Evolutionary conservation across 1,284 basidiomycete genomes (phyloP).

Genomic region (Pascua guehoae): DNA sequence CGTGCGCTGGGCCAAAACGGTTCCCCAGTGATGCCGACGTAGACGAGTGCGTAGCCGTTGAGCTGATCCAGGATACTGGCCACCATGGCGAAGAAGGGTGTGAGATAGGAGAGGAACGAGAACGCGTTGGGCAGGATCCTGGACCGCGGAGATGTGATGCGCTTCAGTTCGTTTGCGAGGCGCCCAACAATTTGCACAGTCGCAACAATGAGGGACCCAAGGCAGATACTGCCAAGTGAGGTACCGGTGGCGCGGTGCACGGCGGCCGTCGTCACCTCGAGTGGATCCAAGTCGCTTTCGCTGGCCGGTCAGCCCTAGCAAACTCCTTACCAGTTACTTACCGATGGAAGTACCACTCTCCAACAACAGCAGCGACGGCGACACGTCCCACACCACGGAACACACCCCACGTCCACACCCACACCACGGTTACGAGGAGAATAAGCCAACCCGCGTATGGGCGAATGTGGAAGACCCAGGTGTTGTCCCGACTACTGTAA

Average conservation of each 20-base stretch:
- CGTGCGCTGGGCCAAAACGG: slow-evolving; percentile 74
- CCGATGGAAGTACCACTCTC: slow-evolving; percentile 88
- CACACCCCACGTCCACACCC: slow-evolving; percentile 90
- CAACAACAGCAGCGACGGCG: slow-evolving; percentile 75
- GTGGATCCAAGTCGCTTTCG: slow-evolving; percentile 53
- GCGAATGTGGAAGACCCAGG: slow-evolving; percentile 66
- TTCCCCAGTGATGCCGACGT: slow-evolving; percentile 80
- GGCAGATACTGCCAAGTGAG: slow-evolving; percentile 71
- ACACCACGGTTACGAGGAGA: slow-evolving; percentile 62
- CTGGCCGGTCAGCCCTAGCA: slow-evolving; percentile 11
- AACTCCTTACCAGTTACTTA: slow-evolving; percentile 43
- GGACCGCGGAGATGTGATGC: slow-evolving; percentile 34
- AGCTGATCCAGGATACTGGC: slow-evolving; percentile 67
- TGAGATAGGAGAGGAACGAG: slow-evolving; percentile 49
- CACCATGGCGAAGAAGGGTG: slow-evolving; percentile 49
- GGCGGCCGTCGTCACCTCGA: slow-evolving; percentile 67
- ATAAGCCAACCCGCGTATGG: slow-evolving; percentile 83
- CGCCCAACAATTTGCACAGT: slow-evolving; percentile 54
- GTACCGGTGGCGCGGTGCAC: slow-evolving; percentile 73
- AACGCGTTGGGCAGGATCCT: slow-evolving; percentile 43
- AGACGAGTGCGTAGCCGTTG: slow-evolving; percentile 77
- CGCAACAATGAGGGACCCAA: slow-evolving; percentile 73
- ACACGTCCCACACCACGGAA: slow-evolving; percentile 75
- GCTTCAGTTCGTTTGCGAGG: slow-evolving; percentile 35
- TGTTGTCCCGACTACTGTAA: slow-evolving; percentile 33